Conservation (phyloP, 352 stramenopile species). For the Saprolegnia parasitica region DNA sequence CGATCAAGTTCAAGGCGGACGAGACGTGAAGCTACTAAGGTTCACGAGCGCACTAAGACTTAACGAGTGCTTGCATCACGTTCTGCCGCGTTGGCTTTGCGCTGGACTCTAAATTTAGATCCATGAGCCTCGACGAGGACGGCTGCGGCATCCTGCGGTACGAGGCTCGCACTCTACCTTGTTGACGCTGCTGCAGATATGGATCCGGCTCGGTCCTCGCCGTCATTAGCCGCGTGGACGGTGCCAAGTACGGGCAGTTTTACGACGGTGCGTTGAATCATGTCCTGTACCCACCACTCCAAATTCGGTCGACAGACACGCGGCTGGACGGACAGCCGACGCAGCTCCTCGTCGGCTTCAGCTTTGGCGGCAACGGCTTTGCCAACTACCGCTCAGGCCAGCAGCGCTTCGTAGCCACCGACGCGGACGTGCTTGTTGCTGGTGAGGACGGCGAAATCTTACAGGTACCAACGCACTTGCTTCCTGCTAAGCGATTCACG, state of each 20-base stretch:
- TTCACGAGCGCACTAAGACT: too few species aligned
- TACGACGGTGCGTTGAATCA: not conserved
- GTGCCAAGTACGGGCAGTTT: constrained; percentile 14
- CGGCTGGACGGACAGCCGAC: not conserved
- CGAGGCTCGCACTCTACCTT: not conserved
- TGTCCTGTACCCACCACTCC: not conserved
- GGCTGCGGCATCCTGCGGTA: constrained; percentile 22
- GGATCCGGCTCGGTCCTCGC: constrained; percentile 17
- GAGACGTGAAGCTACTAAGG: too few species aligned
- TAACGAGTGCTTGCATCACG: too few species aligned
- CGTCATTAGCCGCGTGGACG: constrained; percentile 17
- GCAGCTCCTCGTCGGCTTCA: constrained; percentile 19
- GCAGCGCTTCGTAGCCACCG: constrained; percentile 8
- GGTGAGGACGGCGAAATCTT: constrained; percentile 15
- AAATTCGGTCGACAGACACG: not conserved
- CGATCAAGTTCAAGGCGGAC: constrained; percentile 60
- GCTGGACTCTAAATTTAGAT: not conserved
- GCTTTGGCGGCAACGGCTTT: constrained; percentile 22
- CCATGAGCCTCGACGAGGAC: not conserved
- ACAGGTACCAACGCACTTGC: not conserved
- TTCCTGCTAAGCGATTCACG: not conserved
- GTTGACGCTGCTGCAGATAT: not conserved
- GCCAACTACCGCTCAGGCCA: constrained; percentile 18
- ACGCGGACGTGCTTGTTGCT: not conserved
- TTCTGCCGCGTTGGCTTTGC: not conserved